phyloP scores from a whole-genome alignment of 176 grass and related monocot genomes.

The Carex kokanica region DNA sequence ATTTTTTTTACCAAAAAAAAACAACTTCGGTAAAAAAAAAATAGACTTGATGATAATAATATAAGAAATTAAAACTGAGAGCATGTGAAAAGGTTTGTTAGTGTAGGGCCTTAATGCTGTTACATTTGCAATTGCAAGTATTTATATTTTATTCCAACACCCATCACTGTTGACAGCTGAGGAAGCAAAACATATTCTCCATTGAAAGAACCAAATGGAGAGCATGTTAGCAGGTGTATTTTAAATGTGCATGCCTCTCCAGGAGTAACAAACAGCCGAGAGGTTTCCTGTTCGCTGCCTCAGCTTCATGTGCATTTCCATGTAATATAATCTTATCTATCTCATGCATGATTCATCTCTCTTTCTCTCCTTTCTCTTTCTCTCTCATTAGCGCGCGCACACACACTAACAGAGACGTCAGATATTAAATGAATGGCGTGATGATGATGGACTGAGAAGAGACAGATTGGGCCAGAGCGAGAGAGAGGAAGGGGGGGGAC shows the following conservation, averaged over 20 bases:
- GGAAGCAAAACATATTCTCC: neutral
- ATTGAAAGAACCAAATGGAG: neutral
- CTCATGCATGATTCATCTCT: neutral
- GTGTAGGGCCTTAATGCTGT: neutral
- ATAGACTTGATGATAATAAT: neutral
- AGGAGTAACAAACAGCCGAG: neutral
- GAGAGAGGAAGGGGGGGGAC: neutral
- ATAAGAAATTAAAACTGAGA: neutral
- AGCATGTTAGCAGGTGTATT: neutral
- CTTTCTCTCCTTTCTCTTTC: neutral
- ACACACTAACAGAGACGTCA: conserved; percentile 1
- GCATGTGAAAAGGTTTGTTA: neutral
- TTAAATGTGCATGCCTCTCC: conserved; percentile 14
- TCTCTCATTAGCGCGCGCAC: neutral
- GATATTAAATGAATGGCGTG: conserved; percentile 13
- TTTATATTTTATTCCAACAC: neutral
- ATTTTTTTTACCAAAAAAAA: neutral
- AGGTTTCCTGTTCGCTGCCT: neutral
- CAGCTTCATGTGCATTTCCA: neutral
- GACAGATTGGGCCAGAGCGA: conserved; percentile 8
- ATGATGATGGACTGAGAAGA: conserved; percentile 9
- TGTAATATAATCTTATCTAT: neutral
- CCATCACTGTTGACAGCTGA: conserved; percentile 8
- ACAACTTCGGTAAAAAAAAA: no score
- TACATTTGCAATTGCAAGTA: neutral